Conservation (phyloP, 176 grass and related monocot genomes). For the Triticum turgidum region DNA sequence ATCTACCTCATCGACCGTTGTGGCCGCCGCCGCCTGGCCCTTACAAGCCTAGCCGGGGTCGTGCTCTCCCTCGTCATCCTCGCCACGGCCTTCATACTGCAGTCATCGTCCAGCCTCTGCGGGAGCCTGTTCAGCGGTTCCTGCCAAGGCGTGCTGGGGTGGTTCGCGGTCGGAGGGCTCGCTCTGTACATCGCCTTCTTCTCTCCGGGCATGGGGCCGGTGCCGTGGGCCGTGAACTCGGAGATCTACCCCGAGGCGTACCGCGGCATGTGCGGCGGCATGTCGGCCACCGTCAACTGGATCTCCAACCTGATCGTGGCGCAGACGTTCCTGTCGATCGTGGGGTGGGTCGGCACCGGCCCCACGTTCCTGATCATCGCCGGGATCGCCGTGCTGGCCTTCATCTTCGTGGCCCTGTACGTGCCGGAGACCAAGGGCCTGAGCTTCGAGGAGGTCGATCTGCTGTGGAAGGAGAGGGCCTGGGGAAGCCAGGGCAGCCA, state of each 20-base stretch:
- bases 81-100: constrained; percentile 59
- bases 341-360: constrained; percentile 62
- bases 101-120: constrained; percentile 43
- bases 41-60: constrained; percentile 67
- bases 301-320: constrained; percentile 85
- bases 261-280: constrained; percentile 80
- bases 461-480: constrained; percentile 75
- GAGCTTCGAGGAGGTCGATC: constrained; percentile 80
- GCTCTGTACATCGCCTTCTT: constrained; percentile 77
- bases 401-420: constrained; percentile 64
- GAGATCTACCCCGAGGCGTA: constrained; percentile 91
- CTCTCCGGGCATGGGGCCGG: constrained; percentile 89
- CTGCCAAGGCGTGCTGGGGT: constrained; percentile 45
- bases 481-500: constrained; percentile 35
- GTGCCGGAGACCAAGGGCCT: constrained; percentile 91
- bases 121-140: neutral
- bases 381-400: constrained; percentile 55
- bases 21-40: constrained; percentile 68
- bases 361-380: constrained; percentile 78
- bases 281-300: constrained; percentile 97
- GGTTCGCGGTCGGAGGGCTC: constrained; percentile 65
- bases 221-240: constrained; percentile 91
- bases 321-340: constrained; percentile 72
- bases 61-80: constrained; percentile 74
- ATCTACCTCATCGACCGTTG: constrained; percentile 90